These are phyloP conservation scores for Cyclanthera cordifolia DNA, from an alignment of 306 rosid species.

Conservation along the genomic window DNA sequence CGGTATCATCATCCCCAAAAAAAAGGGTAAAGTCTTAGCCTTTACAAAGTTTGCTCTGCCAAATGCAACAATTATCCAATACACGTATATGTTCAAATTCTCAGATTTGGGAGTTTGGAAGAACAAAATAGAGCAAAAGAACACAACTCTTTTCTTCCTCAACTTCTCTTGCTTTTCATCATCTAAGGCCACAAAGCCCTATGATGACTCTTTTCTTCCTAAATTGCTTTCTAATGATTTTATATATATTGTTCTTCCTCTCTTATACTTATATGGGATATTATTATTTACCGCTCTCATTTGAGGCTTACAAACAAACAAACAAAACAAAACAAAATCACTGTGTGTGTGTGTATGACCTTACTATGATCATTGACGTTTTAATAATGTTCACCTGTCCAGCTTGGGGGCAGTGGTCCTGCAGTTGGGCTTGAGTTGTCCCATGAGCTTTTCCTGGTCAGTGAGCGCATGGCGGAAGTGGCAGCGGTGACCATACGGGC, in stretches of 20 bases:
- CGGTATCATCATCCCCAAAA: slow-evolving; percentile 16
- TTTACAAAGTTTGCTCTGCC: slow-evolving; percentile 18
- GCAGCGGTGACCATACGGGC: slow-evolving; percentile 45
- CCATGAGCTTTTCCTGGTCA: slow-evolving; percentile 26
- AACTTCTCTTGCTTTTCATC: neutral
- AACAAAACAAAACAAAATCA: neutral
- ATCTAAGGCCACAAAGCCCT: slow-evolving; percentile 1
- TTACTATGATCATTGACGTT: neutral
- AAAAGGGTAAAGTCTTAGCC: slow-evolving; percentile 14
- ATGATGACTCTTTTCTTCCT: neutral
- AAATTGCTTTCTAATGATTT: neutral
- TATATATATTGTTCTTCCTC: neutral
- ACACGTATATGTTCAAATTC: neutral
- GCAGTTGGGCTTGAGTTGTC: neutral
- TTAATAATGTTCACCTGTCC: slow-evolving; percentile 19
- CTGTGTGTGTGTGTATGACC: neutral
- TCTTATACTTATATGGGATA: neutral
- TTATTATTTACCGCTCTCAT: slow-evolving; percentile 11
- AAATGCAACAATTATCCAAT: neutral
- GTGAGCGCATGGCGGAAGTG: slow-evolving; percentile 40
- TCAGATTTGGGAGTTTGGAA: neutral
- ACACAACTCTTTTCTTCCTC: neutral
- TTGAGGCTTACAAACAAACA: slow-evolving; percentile 14
- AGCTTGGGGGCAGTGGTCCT: neutral
- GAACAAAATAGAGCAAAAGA: slow-evolving; percentile 2